Evolutionary conservation across 2,329 filamentous ascomycete genomes (phyloP), one percentile per base, ranked within the genome.

Genomic region (Calonectria montana): DNA sequence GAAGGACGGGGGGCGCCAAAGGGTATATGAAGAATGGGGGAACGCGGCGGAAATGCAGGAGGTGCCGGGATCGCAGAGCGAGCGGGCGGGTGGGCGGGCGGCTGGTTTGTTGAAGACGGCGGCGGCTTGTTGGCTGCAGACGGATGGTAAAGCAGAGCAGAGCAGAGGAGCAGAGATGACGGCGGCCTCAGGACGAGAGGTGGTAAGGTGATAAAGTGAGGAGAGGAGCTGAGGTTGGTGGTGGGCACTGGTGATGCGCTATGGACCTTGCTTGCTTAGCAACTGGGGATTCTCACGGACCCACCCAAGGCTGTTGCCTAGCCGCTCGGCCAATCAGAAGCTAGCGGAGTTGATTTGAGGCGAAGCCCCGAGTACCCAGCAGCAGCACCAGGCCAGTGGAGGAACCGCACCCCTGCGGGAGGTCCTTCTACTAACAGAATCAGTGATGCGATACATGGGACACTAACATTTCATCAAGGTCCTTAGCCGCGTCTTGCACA

Each of bases 251-350:
- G 48, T 31, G 27, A 53, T 53, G 57, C 57, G 57, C 57, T 66
- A 68, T 50, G 45, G 41, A n/a, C 23, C 39, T 29, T 45, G 73
- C 73, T 57, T 76, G 78, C 78, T 80, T 79, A 80, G 78, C 77
- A 80, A 80, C 31, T 45, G 37, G 59, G 59, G 59, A 23, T 25
- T 41, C 64, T 69, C 68, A 78, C 78, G 77, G 80, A 77, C 77
- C 81, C 75, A 70, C 69, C 68, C 74, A 65, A 75, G 76, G 77
- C 81, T 83, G 81, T 80, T 82, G 81, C 81, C 81, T 82, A 73
- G 78, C 80, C 57, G 27, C 27, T 9, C 39, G 50, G 64, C 64
- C 66, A 73, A 76, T 81, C 73, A 50, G 62, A 63, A 73, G 12
- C 45, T 78, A 78, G 77, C 45, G 65, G 59, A 48, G 53, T 21